phyloP scores from a whole-genome alignment of 495 filamentous ascomycete species.

The Penicillium egyptiacum region DNA sequence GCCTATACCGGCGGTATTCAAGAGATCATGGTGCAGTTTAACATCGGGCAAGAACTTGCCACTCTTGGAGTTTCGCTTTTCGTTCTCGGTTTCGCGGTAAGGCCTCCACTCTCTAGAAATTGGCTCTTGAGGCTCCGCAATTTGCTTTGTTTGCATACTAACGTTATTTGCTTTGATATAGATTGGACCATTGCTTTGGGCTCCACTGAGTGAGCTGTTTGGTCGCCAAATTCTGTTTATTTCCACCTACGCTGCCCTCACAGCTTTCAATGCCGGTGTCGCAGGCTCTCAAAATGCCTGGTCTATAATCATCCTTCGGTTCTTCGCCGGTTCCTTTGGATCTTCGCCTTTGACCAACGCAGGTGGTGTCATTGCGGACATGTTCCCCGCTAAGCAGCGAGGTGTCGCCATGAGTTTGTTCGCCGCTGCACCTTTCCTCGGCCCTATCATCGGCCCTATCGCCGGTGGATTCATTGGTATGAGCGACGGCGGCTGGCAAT shows the following conservation, averaged over 20 bases:
- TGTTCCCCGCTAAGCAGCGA: constrained; percentile 63
- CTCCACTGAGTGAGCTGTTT: constrained; percentile 67
- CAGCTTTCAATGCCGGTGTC: constrained; percentile 67
- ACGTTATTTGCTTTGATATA: constrained; percentile 5
- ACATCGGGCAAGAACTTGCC: constrained; percentile 58
- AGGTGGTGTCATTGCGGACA: constrained; percentile 73
- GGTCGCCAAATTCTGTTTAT: constrained; percentile 71
- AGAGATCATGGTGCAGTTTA: constrained; percentile 60
- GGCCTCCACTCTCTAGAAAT: constrained; percentile 13
- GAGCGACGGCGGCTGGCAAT: constrained; percentile 58
- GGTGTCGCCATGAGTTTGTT: constrained; percentile 66
- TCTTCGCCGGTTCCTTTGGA: constrained; percentile 78
- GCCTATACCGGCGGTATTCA: constrained; percentile 70
- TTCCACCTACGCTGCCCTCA: constrained; percentile 60
- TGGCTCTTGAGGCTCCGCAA: not conserved
- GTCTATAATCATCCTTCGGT: constrained; percentile 70
- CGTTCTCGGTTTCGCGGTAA: constrained; percentile 71
- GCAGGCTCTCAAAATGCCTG: constrained; percentile 61
- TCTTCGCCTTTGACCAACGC: constrained; percentile 71
- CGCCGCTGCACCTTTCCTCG: constrained; percentile 66
- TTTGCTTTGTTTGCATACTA: not conserved
- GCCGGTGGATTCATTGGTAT: constrained; percentile 62
- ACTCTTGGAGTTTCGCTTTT: constrained; percentile 72
- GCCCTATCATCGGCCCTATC: constrained; percentile 63
- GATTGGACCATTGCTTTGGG: constrained; percentile 60